Conservation (phyloP, 768 basidiomycete genomes). For the Plicaturopsis crispa region DNA sequence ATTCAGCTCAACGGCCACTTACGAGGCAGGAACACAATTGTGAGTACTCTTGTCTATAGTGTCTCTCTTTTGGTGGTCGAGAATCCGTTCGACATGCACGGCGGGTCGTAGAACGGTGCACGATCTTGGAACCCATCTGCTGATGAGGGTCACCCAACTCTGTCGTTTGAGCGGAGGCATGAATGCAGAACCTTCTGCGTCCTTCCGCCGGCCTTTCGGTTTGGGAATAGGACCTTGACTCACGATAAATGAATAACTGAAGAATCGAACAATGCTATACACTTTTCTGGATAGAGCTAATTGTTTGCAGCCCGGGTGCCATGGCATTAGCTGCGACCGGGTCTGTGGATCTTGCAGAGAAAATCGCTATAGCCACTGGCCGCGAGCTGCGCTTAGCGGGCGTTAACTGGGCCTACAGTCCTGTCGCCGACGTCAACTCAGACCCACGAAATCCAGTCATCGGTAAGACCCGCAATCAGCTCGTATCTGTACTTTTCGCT, state of each 20-base stretch:
- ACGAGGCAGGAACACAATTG: slow-evolving; percentile 60
- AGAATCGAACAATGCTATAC: too few relatives aligned
- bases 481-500: background rate
- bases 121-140: too few relatives aligned
- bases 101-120: too few relatives aligned
- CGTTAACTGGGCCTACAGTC: slow-evolving; percentile 67
- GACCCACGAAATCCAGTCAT: slow-evolving; percentile 66
- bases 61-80: too few relatives aligned
- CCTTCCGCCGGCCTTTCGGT: too few relatives aligned
- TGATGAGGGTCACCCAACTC: background rate
- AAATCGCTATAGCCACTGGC: slow-evolving; percentile 40
- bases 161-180: background rate
- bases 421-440: slow-evolving; percentile 69
- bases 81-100: too few relatives aligned
- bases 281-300: background rate
- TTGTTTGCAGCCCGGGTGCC: slow-evolving; percentile 52
- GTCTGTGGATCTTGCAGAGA: slow-evolving; percentile 34
- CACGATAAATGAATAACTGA: too few relatives aligned
- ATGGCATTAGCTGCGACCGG: slow-evolving; percentile 61
- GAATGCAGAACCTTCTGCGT: too few relatives aligned
- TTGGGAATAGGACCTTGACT: too few relatives aligned
- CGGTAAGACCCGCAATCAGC: too few relatives aligned
- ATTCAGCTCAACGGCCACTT: slow-evolving; percentile 36
- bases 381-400: slow-evolving; percentile 52
- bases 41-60: too few relatives aligned